phyloP scores from a whole-genome alignment of 495 filamentous ascomycete genomes.

The Cryomyces minteri region DNA sequence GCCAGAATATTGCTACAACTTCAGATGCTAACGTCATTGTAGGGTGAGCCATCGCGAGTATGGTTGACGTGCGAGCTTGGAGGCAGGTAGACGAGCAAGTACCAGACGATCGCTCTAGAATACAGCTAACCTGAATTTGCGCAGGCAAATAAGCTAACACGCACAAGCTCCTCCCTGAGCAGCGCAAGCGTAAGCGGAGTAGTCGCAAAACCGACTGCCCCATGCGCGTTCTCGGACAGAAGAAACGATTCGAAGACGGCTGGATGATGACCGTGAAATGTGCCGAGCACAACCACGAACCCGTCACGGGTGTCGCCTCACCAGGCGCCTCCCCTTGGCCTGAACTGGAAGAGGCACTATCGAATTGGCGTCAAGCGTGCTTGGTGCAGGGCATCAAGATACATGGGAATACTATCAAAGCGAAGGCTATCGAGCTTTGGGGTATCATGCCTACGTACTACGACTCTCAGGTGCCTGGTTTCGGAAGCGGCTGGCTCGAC shows the following conservation, averaged over 20 bases:
- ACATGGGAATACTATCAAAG: conserved; percentile 1
- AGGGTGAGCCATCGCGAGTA: neutral
- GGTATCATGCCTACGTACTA: neutral
- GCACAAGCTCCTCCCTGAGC: neutral
- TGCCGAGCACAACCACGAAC: neutral
- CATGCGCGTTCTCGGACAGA: neutral
- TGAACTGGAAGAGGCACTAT: neutral
- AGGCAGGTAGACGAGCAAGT: neutral
- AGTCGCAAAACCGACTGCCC: neutral
- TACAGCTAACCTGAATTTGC: too few relatives aligned
- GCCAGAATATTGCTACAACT: too few relatives aligned
- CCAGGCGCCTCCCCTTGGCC: neutral
- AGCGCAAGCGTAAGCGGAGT: conserved; percentile 1
- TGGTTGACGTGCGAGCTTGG: neutral
- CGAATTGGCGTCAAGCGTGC: neutral
- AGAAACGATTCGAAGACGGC: neutral
- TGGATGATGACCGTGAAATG: neutral
- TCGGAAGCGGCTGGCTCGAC: neutral
- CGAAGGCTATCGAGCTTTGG: conserved; percentile 1
- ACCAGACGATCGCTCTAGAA: neutral
- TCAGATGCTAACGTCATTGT: too few relatives aligned
- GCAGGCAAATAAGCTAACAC: neutral
- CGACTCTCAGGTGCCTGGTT: neutral
- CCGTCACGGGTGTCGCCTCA: neutral
- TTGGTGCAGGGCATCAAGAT: neutral